A percentile compares a stretch with the other conserved stretches of the same genome.
Conservation (phyloP, 1,284 basidiomycete species). For the Ceratobasidium sp. region DNA sequence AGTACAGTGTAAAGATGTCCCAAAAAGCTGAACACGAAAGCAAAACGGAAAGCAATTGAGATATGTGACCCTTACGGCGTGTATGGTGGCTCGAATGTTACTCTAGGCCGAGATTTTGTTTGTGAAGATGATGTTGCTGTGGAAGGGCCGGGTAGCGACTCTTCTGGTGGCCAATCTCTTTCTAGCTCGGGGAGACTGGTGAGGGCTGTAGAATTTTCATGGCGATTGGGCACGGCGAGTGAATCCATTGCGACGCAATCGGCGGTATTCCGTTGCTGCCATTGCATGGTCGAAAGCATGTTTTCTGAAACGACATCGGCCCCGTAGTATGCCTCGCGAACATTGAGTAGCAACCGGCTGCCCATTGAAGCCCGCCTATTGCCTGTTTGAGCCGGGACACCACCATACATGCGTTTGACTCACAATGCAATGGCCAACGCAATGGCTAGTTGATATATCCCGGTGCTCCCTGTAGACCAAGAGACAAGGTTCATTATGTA, state of each 20-base stretch:
- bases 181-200: slow-evolving; percentile 11
- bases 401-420: background rate
- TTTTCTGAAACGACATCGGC: slow-evolving; percentile 18
- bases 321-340: slow-evolving; percentile 33
- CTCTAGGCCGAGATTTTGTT: slow-evolving; percentile 17
- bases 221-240: background rate
- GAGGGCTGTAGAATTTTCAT: background rate
- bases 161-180: slow-evolving; percentile 2
- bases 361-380: slow-evolving; percentile 35
- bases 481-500: slow-evolving; percentile 37
- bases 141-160: slow-evolving; percentile 14
- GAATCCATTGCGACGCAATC: slow-evolving; percentile 29
- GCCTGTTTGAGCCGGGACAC: background rate
- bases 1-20: slow-evolving; percentile 24
- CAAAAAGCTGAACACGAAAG: slow-evolving; percentile 5
- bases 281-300: slow-evolving; percentile 34
- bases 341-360: slow-evolving; percentile 32
- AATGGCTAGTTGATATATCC: slow-evolving; percentile 34
- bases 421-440: slow-evolving; percentile 30
- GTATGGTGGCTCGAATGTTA: slow-evolving; percentile 18
- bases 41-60: slow-evolving; percentile 16
- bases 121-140: background rate
- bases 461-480: slow-evolving; percentile 28
- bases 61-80: slow-evolving; percentile 1
- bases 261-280: slow-evolving; percentile 25